Evolutionary conservation across 2,329 filamentous ascomycete genomes (phyloP).

Genomic region (Periglandula ipomoeae): DNA sequence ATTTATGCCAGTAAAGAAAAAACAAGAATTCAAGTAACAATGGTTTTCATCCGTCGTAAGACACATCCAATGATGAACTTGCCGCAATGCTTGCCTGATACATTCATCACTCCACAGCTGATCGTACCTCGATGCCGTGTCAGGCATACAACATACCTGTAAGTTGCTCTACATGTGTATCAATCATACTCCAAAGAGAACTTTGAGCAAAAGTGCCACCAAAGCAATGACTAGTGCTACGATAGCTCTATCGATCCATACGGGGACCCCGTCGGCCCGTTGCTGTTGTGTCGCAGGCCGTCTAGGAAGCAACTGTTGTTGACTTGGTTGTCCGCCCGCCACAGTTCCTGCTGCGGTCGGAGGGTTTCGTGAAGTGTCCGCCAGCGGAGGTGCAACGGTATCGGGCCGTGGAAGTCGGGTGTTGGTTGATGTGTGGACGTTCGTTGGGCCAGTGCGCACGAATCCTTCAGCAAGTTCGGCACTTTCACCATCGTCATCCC

Average conservation of each 20-base stretch:
- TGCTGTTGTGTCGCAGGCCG: constrained; percentile 11
- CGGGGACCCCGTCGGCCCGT: constrained; percentile 39
- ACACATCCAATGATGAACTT: neutral
- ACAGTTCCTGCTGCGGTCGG: neutral
- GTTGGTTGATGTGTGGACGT: neutral
- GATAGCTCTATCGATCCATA: constrained; percentile 78
- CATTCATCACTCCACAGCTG: too few relatives aligned
- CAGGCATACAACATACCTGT: neutral
- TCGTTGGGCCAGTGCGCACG: constrained; percentile 36
- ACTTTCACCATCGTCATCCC: constrained; percentile 26
- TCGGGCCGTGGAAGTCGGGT: neutral
- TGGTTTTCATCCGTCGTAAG: neutral
- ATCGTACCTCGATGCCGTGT: too few relatives aligned
- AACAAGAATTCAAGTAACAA: too few relatives aligned
- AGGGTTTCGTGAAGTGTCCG: neutral
- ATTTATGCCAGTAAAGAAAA: too few relatives aligned
- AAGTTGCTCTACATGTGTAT: neutral
- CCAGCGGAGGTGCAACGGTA: neutral
- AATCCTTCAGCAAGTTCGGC: constrained; percentile 49
- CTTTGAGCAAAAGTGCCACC: constrained; percentile 57
- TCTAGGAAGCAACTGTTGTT: constrained; percentile 2
- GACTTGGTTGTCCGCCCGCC: neutral
- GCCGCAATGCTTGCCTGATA: neutral
- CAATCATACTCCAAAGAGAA: constrained; percentile 26
- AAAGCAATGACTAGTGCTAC: constrained; percentile 62